These are phyloP conservation scores for Kluyveromyces sp. DNA, from an alignment of 1,139 yeast species.

Conservation along the genomic window DNA sequence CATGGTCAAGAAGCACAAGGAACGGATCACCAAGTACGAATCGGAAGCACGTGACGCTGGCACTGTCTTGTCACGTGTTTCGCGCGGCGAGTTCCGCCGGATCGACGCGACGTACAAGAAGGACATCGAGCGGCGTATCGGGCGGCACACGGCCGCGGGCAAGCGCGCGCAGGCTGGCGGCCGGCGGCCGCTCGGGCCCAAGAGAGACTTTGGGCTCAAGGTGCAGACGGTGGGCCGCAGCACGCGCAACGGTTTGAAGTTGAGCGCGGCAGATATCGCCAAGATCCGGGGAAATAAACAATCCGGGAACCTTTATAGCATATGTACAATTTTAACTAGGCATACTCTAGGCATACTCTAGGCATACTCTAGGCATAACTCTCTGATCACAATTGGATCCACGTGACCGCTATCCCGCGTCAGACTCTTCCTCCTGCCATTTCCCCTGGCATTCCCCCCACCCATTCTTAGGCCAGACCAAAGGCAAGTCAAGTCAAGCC, in stretches of 20 bases:
- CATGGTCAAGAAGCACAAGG: constrained; percentile 52
- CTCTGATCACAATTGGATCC: too few species aligned
- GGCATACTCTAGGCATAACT: too few species aligned
- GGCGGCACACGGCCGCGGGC: constrained; percentile 22
- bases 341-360: too few species aligned
- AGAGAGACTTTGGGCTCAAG: constrained; percentile 69
- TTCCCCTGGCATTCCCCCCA: background rate
- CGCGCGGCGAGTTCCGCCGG: constrained; percentile 57
- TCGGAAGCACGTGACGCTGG: constrained; percentile 84
- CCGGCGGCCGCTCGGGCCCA: constrained; percentile 16
- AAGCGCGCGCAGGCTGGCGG: constrained; percentile 25
- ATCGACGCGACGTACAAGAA: constrained; percentile 41
- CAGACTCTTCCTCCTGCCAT: background rate
- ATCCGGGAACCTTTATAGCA: background rate
- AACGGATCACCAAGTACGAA: constrained; percentile 51
- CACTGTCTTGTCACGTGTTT: constrained; percentile 59
- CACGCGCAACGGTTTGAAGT: constrained; percentile 74
- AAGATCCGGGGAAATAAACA: constrained; percentile 26
- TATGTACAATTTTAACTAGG: too few species aligned
- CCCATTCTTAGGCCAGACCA: background rate
- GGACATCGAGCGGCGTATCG: constrained; percentile 50
- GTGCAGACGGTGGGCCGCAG: constrained; percentile 71
- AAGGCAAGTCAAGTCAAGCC: background rate
- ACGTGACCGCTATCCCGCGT: too few species aligned
- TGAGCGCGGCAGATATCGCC: constrained; percentile 62